These are phyloP conservation scores for Cadophora sp. DNA, from an alignment of 2,329 filamentous ascomycete species.

Conservation along the genomic window DNA sequence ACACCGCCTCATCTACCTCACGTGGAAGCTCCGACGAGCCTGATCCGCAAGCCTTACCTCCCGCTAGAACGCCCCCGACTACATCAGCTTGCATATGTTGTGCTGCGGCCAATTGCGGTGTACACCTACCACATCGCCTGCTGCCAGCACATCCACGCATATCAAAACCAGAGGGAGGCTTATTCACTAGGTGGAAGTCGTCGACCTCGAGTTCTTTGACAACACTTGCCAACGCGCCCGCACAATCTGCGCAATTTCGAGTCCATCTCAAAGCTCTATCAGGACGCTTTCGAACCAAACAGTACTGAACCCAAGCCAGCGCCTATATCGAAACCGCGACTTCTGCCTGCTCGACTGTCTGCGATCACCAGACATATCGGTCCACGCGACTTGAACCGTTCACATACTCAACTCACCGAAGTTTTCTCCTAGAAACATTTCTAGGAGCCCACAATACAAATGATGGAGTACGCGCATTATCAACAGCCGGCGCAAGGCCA, in stretches of 20 bases:
- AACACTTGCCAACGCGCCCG: conserved; percentile 33
- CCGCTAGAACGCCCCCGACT: conserved; percentile 47
- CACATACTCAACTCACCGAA: conserved; percentile 11
- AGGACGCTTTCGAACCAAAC: conserved; percentile 9
- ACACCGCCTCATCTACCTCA: conserved; percentile 40
- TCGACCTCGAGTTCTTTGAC: conserved; percentile 36
- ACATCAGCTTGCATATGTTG: conserved; percentile 67
- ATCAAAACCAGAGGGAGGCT: conserved; percentile 55
- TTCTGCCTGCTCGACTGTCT: conserved; percentile 24
- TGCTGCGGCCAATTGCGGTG: conserved; percentile 60
- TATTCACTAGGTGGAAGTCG: conserved; percentile 38
- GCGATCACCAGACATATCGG: conserved; percentile 23
- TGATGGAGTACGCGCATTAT: conserved; percentile 80
- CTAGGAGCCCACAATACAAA: conserved; percentile 47
- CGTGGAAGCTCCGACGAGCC: conserved; percentile 41
- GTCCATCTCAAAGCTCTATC: conserved; percentile 19
- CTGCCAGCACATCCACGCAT: conserved; percentile 69
- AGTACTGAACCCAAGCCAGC: not conserved
- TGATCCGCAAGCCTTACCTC: conserved; percentile 48
- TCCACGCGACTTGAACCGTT: conserved; percentile 25
- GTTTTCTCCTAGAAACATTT: conserved; percentile 38
- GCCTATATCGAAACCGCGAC: conserved; percentile 20
- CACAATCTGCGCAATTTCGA: conserved; percentile 22
- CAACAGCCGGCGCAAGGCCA: conserved; percentile 65
- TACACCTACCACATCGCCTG: conserved; percentile 60